Evolutionary conservation across 768 basidiomycete species (phyloP).

Genomic region (Tulasnella sp.): DNA sequence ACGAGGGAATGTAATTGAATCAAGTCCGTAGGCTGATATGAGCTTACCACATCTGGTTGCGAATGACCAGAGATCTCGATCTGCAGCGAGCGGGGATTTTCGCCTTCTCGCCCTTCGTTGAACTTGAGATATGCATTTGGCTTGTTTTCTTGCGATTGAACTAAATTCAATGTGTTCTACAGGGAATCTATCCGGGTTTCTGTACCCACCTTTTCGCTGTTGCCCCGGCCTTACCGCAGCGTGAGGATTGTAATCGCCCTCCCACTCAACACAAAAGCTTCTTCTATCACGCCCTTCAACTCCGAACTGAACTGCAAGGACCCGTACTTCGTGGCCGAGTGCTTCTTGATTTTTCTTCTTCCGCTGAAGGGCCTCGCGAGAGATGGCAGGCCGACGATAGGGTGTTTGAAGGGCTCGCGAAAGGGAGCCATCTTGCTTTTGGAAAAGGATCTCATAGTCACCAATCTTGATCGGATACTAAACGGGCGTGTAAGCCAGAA

Average conservation of each 20-base stretch:
- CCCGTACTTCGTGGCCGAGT: constrained; percentile 49
- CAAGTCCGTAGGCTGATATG: too few species aligned
- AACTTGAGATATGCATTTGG: constrained; percentile 13
- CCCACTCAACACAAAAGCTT: constrained; percentile 67
- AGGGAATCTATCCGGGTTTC: constrained; percentile 46
- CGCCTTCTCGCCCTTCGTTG: constrained; percentile 12
- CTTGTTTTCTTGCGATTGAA: background rate
- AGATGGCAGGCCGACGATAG: background rate
- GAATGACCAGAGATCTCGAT: background rate
- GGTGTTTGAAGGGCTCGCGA: background rate
- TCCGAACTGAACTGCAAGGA: constrained; percentile 66
- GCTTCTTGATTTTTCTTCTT: constrained; percentile 40
- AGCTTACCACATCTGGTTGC: background rate
- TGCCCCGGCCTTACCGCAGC: constrained; percentile 52
- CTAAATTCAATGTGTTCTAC: background rate
- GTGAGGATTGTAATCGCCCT: constrained; percentile 45
- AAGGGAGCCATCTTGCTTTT: background rate
- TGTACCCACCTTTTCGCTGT: constrained; percentile 57
- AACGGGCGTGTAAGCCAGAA: background rate
- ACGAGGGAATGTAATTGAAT: background rate
- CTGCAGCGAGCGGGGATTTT: constrained; percentile 10
- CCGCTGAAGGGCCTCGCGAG: background rate
- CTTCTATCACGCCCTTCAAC: constrained; percentile 32
- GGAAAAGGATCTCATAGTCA: background rate
- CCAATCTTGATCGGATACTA: background rate